A percentile compares a stretch with the other conserved stretches of the same genome.
Evolutionary conservation across 305 asterid species (phyloP).

Genomic region (Fraxinus paxiana): DNA sequence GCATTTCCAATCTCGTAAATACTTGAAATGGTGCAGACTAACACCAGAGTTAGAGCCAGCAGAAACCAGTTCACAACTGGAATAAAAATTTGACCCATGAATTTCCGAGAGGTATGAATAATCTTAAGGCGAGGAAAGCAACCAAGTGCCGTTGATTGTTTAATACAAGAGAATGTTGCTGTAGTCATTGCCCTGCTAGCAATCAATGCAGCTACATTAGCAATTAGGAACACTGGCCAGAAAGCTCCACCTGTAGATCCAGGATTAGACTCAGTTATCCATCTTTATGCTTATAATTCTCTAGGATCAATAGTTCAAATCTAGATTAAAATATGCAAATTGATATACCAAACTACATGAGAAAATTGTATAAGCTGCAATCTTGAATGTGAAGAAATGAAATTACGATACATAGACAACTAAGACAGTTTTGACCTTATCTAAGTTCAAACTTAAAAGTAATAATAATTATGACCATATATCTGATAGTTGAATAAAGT

Average conservation of each 20-base stretch:
- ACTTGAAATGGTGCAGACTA: conserved; percentile 89
- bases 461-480: background rate
- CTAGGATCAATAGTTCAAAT: background rate
- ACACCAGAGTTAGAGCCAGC: conserved; percentile 69
- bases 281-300: background rate
- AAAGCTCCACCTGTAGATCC: conserved; percentile 76
- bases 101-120: conserved; percentile 87
- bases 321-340: background rate
- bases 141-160: conserved; percentile 90
- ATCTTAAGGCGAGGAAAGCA: conserved; percentile 98
- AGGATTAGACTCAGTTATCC: conserved; percentile 6
- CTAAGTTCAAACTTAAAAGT: conserved; percentile 7
- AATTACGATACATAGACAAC: conserved; percentile 1
- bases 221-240: conserved; percentile 92
- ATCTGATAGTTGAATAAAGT: background rate
- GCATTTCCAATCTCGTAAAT: conserved; percentile 98
- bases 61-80: conserved; percentile 98
- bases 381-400: background rate
- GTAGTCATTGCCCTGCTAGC: conserved; percentile 99
- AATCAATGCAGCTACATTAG: conserved; percentile 90
- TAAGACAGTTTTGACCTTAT: conserved; percentile 22
- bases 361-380: conserved; percentile 18
- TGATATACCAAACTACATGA: background rate
- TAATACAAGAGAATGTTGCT: conserved; percentile 93
- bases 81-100: conserved; percentile 97